Evolutionary conservation across 306 rosid species (phyloP).

Genomic region (Castanea mollissima): DNA sequence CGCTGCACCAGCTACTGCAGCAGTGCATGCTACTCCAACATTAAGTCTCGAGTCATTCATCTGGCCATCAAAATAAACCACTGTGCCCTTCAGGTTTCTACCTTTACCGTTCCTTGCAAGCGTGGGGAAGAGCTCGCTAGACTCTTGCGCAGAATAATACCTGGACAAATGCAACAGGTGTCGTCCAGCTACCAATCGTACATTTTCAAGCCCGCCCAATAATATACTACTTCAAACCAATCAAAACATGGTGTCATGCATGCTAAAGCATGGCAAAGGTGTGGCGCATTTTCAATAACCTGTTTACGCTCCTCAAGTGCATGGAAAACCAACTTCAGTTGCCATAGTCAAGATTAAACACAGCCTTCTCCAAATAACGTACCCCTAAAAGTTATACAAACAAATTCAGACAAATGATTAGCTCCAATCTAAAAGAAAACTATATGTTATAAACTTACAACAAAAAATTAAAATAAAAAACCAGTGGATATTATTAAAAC

Average conservation of each 20-base stretch:
- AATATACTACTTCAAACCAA: constrained; percentile 93
- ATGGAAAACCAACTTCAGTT: constrained; percentile 91
- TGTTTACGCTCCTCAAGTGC: constrained; percentile 96
- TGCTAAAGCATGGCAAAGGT: constrained; percentile 94
- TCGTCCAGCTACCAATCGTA: constrained; percentile 93
- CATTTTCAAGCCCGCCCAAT: constrained; percentile 91
- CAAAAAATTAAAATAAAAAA: background rate
- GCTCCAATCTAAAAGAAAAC: constrained; percentile 8
- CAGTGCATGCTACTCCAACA: constrained; percentile 92
- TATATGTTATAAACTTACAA: background rate
- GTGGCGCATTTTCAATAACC: constrained; percentile 94
- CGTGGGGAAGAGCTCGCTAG: constrained; percentile 92
- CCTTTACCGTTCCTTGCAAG: constrained; percentile 64
- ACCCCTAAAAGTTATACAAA: constrained; percentile 57
- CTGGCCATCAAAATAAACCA: constrained; percentile 98
- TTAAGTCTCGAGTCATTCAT: constrained; percentile 96
- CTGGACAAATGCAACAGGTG: constrained; percentile 83
- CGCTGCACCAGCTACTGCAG: constrained; percentile 97
- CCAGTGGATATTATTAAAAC: background rate
- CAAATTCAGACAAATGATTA: constrained; percentile 15
- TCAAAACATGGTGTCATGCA: constrained; percentile 98
- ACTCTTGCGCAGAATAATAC: constrained; percentile 85
- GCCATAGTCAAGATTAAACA: constrained; percentile 88
- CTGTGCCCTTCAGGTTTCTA: constrained; percentile 81
- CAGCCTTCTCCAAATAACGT: constrained; percentile 97